Evolutionary conservation across 306 rosid species (phyloP), one percentile per base, ranked within the genome.

Genomic region (Amphicarpaea edgeworthii): DNA sequence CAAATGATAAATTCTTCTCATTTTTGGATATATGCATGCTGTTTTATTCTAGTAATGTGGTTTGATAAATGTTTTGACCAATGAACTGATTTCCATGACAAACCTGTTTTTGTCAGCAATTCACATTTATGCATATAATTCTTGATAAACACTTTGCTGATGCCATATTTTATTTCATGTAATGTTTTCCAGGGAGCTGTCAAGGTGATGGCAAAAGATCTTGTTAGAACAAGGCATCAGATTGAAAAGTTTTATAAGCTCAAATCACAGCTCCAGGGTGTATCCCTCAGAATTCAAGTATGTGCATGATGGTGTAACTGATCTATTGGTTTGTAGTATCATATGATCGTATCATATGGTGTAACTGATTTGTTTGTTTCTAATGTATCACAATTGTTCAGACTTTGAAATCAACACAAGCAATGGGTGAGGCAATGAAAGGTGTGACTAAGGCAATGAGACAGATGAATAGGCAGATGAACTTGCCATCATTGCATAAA

Each of bases 351-450:
- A 1, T 51, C 37, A 62, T 30, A 61, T 6, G 69, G 19, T 43
- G 59, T 24, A 38, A 47, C 63, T 17, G 42, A 59, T 47, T 6
- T n/a, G n/a, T n/a, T n/a, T n/a, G 16, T 47, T 62, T 50, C 12
- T 41, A 40, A 20, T 50, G 9, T 30, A 17, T 51, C 26, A 19
- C 45, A 19, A 70, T 5, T 66, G 32, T 82, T 62, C 84, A 95
- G 98, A 95, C 98, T 4, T 80, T 95, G 86, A 95, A 95, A 83
- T 95, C 98, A 4, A 95, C 98, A 23, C 98, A 95, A 87, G 97
- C 98, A 7, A 95, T 95, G 98, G 98, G 97, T 23, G 97, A 95
- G 88, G 97, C 98, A 30, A 95, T 95, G 98, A 95, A 95, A 79
- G 98, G 98, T 3, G 97, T 95, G 82, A 95, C 97, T 15, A 92